Conservation (phyloP, 768 basidiomycete species). For the Amanita brunnescens region DNA sequence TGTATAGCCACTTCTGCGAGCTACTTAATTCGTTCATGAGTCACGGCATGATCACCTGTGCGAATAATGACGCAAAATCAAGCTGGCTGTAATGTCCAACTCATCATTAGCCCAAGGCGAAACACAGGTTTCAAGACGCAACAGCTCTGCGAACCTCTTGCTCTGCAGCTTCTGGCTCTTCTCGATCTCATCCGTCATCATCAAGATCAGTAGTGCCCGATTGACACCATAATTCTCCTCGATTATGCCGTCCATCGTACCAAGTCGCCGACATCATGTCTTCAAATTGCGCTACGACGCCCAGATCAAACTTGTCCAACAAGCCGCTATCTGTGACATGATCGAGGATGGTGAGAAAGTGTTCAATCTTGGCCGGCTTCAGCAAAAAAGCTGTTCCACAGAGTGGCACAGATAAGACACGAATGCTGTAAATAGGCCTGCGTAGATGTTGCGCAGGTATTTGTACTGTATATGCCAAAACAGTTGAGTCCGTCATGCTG, state of each 20-base stretch:
- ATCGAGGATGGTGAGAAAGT: constrained; percentile 60
- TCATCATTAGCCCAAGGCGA: background rate
- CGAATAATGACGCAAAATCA: constrained; percentile 67
- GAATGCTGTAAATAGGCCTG: constrained; percentile 77
- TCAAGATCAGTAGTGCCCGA: constrained; percentile 67
- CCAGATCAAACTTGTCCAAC: constrained; percentile 65
- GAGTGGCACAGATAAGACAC: constrained; percentile 77
- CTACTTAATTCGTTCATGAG: constrained; percentile 58
- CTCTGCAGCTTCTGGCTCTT: constrained; percentile 76
- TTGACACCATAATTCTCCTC: constrained; percentile 58
- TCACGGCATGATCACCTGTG: constrained; percentile 58
- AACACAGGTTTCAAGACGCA: constrained; percentile 61
- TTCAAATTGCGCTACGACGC: constrained; percentile 53
- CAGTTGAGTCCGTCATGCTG: constrained; percentile 6
- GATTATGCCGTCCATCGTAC: constrained; percentile 60
- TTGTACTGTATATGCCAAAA: constrained; percentile 42
- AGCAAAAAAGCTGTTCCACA: constrained; percentile 65
- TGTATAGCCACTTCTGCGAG: constrained; percentile 66
- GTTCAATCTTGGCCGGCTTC: constrained; percentile 61
- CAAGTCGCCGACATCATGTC: constrained; percentile 60
- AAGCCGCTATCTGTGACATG: constrained; percentile 62
- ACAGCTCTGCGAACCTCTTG: constrained; percentile 79
- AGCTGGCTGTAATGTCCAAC: constrained; percentile 37
- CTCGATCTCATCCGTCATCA: constrained; percentile 86
- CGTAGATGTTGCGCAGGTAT: constrained; percentile 58